A percentile compares a stretch with the other conserved stretches of the same genome.
Evolutionary conservation across 352 stramenopile genomes (phyloP).

Genomic region (Phytophthora megakarya): DNA sequence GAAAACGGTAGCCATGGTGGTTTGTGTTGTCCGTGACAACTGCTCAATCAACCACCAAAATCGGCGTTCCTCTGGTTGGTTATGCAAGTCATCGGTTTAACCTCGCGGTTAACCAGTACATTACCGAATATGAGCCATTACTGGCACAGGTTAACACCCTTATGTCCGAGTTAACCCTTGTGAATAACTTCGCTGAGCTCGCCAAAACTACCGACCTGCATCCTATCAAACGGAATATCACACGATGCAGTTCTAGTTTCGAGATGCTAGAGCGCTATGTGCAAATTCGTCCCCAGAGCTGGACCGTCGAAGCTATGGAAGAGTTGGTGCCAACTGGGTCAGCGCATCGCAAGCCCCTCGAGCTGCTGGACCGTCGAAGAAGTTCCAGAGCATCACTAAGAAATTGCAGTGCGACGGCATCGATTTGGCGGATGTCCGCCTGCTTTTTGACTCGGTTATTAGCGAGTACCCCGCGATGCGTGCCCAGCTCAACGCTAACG

Average conservation of each 20-base stretch:
- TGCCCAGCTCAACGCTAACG: no score
- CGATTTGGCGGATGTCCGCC: background rate
- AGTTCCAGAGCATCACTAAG: slow-evolving; percentile 22
- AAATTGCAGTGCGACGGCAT: background rate
- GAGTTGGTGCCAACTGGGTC: background rate
- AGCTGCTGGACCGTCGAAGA: slow-evolving; percentile 25
- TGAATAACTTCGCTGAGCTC: background rate
- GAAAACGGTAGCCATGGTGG: slow-evolving; percentile 13
- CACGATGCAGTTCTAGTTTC: no score
- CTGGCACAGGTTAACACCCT: no score
- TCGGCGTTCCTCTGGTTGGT: no score
- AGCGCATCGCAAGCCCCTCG: slow-evolving; percentile 28
- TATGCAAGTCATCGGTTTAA: no score
- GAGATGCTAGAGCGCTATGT: slow-evolving; percentile 5
- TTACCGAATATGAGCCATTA: background rate
- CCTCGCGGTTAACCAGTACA: background rate
- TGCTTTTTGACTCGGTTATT: background rate
- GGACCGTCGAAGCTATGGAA: slow-evolving; percentile 3
- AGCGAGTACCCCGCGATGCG: background rate
- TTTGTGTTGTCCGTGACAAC: background rate
- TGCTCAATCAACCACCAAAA: background rate
- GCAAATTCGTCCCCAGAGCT: background rate
- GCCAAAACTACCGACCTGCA: background rate
- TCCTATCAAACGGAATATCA: no score
- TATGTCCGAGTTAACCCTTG: no score